These are phyloP conservation scores for Pythium vanterpoolii DNA, from an alignment of 352 stramenopile genomes.

Conservation along the genomic window DNA sequence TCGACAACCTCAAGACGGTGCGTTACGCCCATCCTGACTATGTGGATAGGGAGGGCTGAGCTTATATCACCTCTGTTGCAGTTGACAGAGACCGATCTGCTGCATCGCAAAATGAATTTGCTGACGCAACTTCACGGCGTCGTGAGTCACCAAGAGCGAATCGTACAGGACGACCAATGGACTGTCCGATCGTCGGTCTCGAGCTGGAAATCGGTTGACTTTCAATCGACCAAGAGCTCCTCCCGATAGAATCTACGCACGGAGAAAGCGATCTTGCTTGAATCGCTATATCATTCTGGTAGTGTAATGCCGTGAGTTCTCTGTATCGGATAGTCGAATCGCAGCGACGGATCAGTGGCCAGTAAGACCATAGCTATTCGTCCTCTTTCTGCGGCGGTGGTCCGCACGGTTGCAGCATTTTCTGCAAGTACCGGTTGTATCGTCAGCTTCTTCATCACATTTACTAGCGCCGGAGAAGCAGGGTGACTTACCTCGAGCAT, in stretches of 20 bases:
- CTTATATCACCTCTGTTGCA: too few species aligned
- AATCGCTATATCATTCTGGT: background rate
- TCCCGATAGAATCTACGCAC: background rate
- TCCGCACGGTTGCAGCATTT: conserved; percentile 82
- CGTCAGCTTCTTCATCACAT: background rate
- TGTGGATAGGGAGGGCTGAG: too few species aligned
- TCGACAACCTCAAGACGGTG: conserved; percentile 34
- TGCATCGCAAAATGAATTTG: conserved; percentile 48
- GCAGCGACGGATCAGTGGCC: background rate
- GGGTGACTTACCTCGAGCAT: conserved; percentile 77
- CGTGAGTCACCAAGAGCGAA: conserved; percentile 43
- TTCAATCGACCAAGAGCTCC: conserved; percentile 5
- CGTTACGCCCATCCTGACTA: conserved; percentile 1
- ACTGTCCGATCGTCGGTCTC: conserved; percentile 67
- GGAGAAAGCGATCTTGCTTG: background rate
- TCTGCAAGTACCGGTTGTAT: too few species aligned
- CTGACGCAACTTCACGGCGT: conserved; percentile 55
- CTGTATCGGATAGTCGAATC: background rate
- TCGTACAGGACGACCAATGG: conserved; percentile 61
- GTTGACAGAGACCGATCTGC: conserved; percentile 50
- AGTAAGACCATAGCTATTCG: conserved; percentile 31
- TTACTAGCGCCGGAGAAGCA: background rate
- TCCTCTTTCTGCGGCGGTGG: conserved; percentile 73
- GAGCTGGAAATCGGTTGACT: conserved; percentile 57
- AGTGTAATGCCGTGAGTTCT: background rate